phyloP scores from a whole-genome alignment of 495 filamentous ascomycete species.

The Aspergillus ellipticus region DNA sequence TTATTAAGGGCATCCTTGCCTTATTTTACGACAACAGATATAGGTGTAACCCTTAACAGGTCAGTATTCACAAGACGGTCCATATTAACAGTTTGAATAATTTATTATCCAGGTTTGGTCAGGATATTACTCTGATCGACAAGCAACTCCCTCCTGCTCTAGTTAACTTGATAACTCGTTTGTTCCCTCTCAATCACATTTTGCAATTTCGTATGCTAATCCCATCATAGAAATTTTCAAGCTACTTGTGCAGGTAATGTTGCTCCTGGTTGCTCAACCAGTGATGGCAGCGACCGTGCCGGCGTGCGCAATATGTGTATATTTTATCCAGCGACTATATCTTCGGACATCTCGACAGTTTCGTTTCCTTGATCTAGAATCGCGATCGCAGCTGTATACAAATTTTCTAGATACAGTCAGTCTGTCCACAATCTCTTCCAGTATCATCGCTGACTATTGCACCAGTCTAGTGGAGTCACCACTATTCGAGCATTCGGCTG shows the following conservation, averaged over 20 bases:
- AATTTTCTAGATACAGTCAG: neutral
- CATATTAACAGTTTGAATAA: neutral
- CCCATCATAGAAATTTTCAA: conserved; percentile 11
- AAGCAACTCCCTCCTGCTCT: conserved; percentile 27
- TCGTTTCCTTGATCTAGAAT: conserved; percentile 28
- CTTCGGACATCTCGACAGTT: conserved; percentile 20
- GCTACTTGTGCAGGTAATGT: conserved; percentile 24
- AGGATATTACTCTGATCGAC: neutral
- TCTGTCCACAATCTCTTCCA: too few species aligned
- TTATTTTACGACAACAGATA: neutral
- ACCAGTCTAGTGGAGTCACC: neutral
- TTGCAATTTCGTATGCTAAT: neutral
- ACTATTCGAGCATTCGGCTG: neutral
- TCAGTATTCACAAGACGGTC: neutral
- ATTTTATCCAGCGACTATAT: conserved; percentile 16
- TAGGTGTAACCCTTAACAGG: neutral
- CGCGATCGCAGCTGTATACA: conserved; percentile 16
- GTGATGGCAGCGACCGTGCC: conserved; percentile 8
- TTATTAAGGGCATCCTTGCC: neutral
- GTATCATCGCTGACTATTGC: neutral
- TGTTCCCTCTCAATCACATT: conserved; percentile 9
- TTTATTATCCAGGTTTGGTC: neutral
- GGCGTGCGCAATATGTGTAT: conserved; percentile 10
- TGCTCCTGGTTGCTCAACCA: conserved; percentile 24
- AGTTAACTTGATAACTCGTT: conserved; percentile 17